Conservation (phyloP, 306 rosid species). For the Geum urbanum region DNA sequence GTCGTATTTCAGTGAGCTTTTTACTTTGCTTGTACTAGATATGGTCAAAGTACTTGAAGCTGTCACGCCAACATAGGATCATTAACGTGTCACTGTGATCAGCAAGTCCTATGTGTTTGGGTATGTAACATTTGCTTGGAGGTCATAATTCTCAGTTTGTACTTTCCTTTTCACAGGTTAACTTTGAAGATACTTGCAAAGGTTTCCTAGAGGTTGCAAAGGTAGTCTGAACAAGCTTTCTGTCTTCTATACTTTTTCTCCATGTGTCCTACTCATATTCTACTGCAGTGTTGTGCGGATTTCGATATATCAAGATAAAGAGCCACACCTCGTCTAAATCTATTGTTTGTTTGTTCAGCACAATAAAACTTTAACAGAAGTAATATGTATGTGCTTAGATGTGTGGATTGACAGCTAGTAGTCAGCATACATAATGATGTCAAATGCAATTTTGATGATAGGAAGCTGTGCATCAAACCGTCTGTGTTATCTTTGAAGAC, state of each 20-base stretch:
- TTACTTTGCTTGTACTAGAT: not conserved
- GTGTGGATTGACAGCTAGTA: not conserved
- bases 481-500: slow-evolving; percentile 89
- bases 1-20: not conserved
- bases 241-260: too few species aligned
- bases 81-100: too few species aligned
- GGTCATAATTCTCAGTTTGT: not conserved
- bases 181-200: slow-evolving; percentile 96
- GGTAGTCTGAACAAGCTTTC: too few species aligned
- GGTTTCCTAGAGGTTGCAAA: slow-evolving; percentile 69
- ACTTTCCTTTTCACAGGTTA: slow-evolving; percentile 55
- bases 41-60: not conserved
- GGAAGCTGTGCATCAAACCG: slow-evolving; percentile 94
- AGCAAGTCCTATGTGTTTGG: too few species aligned
- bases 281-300: too few species aligned
- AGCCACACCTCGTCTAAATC: too few species aligned
- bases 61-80: not conserved
- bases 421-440: not conserved
- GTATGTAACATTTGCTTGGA: not conserved
- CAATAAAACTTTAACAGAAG: too few species aligned
- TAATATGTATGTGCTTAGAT: not conserved
- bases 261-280: too few species aligned
- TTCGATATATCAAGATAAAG: too few species aligned
- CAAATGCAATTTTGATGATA: slow-evolving; percentile 31
- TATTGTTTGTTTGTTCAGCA: not conserved